Percentiles rank a stretch among this genome's conserved stretches.
These are phyloP conservation scores for Aquilaria agallochum DNA, from an alignment of 441 rosid species.

Conservation along the genomic window DNA sequence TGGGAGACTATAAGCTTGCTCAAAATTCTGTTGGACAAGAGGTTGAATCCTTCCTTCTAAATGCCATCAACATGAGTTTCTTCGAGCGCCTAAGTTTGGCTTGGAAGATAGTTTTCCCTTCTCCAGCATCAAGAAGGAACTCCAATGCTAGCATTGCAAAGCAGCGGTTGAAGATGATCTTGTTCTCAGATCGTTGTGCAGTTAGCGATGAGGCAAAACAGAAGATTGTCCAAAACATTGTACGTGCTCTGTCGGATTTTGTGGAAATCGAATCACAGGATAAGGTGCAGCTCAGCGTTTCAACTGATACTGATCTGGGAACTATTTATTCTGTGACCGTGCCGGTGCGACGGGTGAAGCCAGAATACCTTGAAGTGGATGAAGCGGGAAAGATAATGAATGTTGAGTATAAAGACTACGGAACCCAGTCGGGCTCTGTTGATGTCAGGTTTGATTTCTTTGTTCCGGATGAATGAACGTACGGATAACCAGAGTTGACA, in stretches of 20 bases:
- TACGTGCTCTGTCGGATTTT: conserved; percentile 84
- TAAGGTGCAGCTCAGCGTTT: conserved; percentile 87
- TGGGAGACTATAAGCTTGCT: conserved; percentile 54
- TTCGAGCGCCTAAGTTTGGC: conserved; percentile 85
- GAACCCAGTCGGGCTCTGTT: conserved; percentile 71
- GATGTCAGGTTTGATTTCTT: conserved; percentile 93
- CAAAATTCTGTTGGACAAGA: conserved; percentile 54
- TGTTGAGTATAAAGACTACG: conserved; percentile 69
- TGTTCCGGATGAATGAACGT: conserved; percentile 57
- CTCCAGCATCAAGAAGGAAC: conserved; percentile 61
- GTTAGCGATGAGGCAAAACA: conserved; percentile 92
- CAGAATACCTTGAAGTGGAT: conserved; percentile 66
- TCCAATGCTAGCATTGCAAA: conserved; percentile 95
- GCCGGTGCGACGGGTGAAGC: conserved; percentile 88
- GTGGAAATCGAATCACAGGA: conserved; percentile 99
- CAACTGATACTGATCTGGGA: conserved; percentile 83
- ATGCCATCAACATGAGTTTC: conserved; percentile 77
- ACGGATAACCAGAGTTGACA: conserved; percentile 8
- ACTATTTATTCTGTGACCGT: conserved; percentile 93
- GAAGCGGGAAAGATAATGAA: conserved; percentile 69
- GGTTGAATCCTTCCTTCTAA: conserved; percentile 69
- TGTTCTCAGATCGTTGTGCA: conserved; percentile 94
- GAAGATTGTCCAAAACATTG: conserved; percentile 83
- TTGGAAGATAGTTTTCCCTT: conserved; percentile 93
- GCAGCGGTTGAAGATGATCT: conserved; percentile 95